phyloP scores from a whole-genome alignment of 306 rosid genomes.

The Malus asiatica region DNA sequence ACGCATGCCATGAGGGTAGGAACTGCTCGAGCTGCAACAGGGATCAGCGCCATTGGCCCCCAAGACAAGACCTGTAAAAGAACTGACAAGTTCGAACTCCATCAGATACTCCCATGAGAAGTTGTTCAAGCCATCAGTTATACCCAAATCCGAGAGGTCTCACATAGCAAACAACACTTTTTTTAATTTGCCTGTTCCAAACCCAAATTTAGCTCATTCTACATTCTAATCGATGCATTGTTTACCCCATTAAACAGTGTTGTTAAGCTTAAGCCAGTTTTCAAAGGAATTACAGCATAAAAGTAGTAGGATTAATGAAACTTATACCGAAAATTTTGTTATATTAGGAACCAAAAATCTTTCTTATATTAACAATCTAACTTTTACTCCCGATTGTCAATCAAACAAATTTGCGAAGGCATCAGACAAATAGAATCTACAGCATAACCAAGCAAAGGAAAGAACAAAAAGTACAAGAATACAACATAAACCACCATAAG shows the following conservation, averaged over 20 bases:
- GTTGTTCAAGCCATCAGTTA: background rate
- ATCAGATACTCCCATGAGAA: slow-evolving; percentile 7
- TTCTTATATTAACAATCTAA: background rate
- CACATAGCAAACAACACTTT: background rate
- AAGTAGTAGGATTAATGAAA: background rate
- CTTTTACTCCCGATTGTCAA: background rate
- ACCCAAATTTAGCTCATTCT: background rate
- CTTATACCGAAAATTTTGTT: background rate
- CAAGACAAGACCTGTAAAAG: slow-evolving; percentile 79
- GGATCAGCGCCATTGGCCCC: slow-evolving; percentile 61
- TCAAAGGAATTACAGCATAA: background rate
- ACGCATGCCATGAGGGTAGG: slow-evolving; percentile 46
- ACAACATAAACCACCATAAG: background rate
- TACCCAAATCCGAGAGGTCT: background rate
- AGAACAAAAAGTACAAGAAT: background rate
- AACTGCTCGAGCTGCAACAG: slow-evolving; percentile 49
- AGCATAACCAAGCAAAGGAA: slow-evolving; percentile 4
- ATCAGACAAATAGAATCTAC: background rate
- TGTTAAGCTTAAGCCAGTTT: background rate
- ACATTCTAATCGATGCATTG: background rate
- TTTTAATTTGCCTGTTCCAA: background rate
- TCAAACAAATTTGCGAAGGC: background rate
- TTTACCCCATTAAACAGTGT: background rate
- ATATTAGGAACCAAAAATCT: no score
- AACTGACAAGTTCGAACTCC: slow-evolving; percentile 45